A percentile compares a stretch with the other conserved stretches of the same genome.
Evolutionary conservation across 345 rosid species (phyloP).

Genomic region (Salix koriyanagi): DNA sequence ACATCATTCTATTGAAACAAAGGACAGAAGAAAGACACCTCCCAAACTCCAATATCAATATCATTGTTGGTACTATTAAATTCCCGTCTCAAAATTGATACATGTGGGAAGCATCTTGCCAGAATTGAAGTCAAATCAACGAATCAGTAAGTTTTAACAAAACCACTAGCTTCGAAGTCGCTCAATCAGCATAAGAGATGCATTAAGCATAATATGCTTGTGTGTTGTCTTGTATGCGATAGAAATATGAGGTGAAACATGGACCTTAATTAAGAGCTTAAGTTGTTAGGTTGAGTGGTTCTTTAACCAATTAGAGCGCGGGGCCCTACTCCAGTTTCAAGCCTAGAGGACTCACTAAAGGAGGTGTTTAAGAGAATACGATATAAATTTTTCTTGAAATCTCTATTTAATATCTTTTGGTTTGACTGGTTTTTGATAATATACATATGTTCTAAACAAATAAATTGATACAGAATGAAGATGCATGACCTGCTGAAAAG

Average conservation of each 20-base stretch:
- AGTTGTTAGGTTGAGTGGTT: background rate
- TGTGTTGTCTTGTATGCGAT: background rate
- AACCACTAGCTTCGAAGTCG: background rate
- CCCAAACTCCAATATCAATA: background rate
- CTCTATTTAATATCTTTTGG: no score
- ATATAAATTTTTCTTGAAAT: no score
- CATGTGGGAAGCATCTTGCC: background rate
- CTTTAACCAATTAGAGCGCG: background rate
- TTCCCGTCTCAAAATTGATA: background rate
- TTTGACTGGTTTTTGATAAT: no score
- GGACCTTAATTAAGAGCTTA: background rate
- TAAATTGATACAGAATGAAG: background rate
- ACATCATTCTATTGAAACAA: background rate
- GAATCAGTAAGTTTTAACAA: background rate
- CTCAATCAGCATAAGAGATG: background rate
- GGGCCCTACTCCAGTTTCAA: background rate
- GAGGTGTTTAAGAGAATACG: background rate
- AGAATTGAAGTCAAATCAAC: background rate
- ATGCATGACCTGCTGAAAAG: constrained; percentile 84
- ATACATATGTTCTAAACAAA: background rate
- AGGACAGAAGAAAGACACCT: background rate
- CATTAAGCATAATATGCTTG: background rate
- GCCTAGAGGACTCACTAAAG: background rate
- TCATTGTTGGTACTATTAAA: background rate
- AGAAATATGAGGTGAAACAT: background rate